phyloP scores from a whole-genome alignment of 768 basidiomycete genomes.

The Mycena venus region DNA sequence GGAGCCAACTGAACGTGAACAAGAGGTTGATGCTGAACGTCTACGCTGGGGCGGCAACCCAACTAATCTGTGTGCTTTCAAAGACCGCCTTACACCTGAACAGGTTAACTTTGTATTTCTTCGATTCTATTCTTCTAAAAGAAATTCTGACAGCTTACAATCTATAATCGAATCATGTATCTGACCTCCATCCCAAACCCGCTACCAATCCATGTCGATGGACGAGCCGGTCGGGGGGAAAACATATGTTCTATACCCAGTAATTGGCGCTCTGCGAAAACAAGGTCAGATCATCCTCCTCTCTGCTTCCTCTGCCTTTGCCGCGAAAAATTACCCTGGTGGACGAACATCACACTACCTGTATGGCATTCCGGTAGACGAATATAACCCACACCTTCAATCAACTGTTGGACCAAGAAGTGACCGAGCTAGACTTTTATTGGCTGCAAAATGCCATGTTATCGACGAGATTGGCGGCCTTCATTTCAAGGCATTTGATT shows the following conservation, averaged over 20 bases:
- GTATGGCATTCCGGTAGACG: neutral
- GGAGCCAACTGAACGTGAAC: neutral
- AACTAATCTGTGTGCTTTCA: neutral
- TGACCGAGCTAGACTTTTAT: neutral
- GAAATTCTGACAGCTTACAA: neutral
- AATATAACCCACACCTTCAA: neutral
- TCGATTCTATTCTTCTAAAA: neutral
- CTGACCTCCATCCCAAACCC: neutral
- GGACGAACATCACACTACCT: too few species aligned
- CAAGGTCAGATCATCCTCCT: too few species aligned
- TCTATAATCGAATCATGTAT: neutral
- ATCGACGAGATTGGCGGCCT: neutral
- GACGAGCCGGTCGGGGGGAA: too few species aligned
- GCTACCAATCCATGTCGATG: neutral
- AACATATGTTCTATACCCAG: too few species aligned
- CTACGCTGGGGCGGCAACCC: neutral
- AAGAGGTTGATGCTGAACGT: neutral
- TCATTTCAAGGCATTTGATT: too few species aligned
- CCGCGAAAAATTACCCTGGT: neutral
- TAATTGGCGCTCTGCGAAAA: too few species aligned
- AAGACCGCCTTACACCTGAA: neutral
- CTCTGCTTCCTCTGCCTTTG: too few species aligned
- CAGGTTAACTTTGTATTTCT: neutral
- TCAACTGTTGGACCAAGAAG: neutral
- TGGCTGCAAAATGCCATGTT: neutral